Evolutionary conservation across 1,284 basidiomycete genomes (phyloP).

Genomic region (Waitea zeae): DNA sequence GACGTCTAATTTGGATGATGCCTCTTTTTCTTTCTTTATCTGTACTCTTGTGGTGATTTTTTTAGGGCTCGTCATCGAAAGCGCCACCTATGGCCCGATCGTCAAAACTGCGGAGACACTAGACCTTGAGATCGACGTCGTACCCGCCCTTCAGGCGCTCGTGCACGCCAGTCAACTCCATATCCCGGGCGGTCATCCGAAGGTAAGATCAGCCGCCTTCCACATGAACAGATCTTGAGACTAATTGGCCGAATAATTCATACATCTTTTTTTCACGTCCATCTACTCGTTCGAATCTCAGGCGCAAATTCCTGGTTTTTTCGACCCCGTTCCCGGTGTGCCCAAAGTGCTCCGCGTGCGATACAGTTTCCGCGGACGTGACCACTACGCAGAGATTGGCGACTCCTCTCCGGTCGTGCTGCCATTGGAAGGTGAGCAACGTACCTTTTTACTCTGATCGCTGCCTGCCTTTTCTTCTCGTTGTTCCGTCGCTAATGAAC

Average conservation of each 20-base stretch:
- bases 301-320: conserved; percentile 59
- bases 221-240: no score
- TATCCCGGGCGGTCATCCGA: conserved; percentile 57
- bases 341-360: conserved; percentile 52
- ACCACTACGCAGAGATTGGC: conserved; percentile 63
- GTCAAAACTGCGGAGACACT: conserved; percentile 30
- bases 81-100: no score
- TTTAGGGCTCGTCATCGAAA: no score
- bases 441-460: neutral
- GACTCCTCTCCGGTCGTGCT: conserved; percentile 57
- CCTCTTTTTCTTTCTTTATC: no score
- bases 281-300: conserved; percentile 12
- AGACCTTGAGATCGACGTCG: conserved; percentile 57
- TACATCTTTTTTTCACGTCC: conserved; percentile 3
- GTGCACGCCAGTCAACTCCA: conserved; percentile 66
- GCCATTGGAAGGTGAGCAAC: conserved; percentile 53
- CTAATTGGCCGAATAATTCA: no score
- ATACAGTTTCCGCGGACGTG: conserved; percentile 59
- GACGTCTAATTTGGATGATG: no score
- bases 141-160: conserved; percentile 66
- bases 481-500: no score
- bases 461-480: no score
- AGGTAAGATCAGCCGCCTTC: no score
- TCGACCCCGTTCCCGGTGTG: conserved; percentile 53
- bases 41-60: no score